Evolutionary conservation across 2,329 filamentous ascomycete species (phyloP), one percentile per base, ranked within the genome.

Genomic region (Diaporthe humulicola): DNA sequence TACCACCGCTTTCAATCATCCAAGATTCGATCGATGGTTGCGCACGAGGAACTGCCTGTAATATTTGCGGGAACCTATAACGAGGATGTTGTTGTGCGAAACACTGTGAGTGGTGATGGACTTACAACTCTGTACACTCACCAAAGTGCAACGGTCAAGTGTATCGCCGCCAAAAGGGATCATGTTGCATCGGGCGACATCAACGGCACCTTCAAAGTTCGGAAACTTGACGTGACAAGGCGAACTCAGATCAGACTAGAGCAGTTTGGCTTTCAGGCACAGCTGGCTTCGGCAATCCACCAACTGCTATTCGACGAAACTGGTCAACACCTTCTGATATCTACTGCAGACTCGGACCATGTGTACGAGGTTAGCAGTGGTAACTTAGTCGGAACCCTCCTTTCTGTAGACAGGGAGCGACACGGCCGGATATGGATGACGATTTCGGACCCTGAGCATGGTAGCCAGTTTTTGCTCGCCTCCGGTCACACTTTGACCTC

Each of bases 1-100:
- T 78, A 75, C 57, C 76, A 76, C 58, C 61, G 48, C 17, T 60
- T 72, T 22, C 70, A 67, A 15, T 61, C 70, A 9, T 56, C 73
- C 15, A 76, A 64, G 22, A 78, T 79, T 48, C 78, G 73, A 15
- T 73, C 73, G 0, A n/a, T 78, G 9, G 57, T 57, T 42, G 69
- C 74, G 6, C 77, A 78, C 66, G 71, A 72, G 14, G 50, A 57
- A 52, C 45, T 66, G 17, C 71, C 73, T 4, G 25, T 77, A 28
- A 73, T 78, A 22, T 76, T 78, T 40, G 75, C 70, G 9, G 77
- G 75, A 14, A 78, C 74, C 28, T 58, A 71, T 38, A 66, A 75
- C 58, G 77, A 77, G 17, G 28, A 71, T 4, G 72, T 79, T 5
- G 52, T 74, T 19, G 73, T 73, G 25, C 73, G 67, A 15, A 64